Percentiles rank a stretch among this genome's conserved stretches.
Conservation (phyloP, 768 basidiomycete genomes). For the Mycena alexandri region DNA sequence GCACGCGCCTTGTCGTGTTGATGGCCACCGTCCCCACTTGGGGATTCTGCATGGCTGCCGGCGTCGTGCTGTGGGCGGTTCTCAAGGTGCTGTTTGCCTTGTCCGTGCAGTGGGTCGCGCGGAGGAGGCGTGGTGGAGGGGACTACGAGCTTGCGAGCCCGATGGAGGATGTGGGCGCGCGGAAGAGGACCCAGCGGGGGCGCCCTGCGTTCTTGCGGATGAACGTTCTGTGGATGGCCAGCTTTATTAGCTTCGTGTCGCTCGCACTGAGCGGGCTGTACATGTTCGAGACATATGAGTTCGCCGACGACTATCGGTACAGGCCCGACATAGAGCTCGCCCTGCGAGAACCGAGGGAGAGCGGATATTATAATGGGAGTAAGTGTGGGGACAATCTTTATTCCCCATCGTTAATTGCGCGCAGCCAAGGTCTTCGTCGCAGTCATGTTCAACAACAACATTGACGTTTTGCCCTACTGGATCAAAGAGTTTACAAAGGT, state of each 20-base stretch:
- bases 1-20: slow-evolving; percentile 29
- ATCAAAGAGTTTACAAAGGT: slow-evolving; percentile 49
- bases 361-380: slow-evolving; percentile 41
- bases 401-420: neutral
- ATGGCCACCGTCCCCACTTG: slow-evolving; percentile 30
- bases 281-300: slow-evolving; percentile 40
- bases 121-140: slow-evolving; percentile 4
- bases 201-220: neutral
- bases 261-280: slow-evolving; percentile 31
- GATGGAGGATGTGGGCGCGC: neutral
- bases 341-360: slow-evolving; percentile 34
- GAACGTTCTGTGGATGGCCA: neutral
- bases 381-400: neutral
- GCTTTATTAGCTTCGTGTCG: slow-evolving; percentile 17
- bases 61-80: slow-evolving; percentile 20
- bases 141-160: slow-evolving; percentile 14
- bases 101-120: neutral
- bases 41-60: slow-evolving; percentile 21
- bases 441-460: slow-evolving; percentile 56
- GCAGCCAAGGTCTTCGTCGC: slow-evolving; percentile 53
- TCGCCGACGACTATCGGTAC: slow-evolving; percentile 43
- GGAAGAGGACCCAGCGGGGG: neutral
- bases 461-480: slow-evolving; percentile 55
- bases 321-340: slow-evolving; percentile 38
- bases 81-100: neutral